A percentile compares a stretch with the other conserved stretches of the same genome.
Conservation (phyloP, 257 asterid species). For the Plectranthus barbatus region DNA sequence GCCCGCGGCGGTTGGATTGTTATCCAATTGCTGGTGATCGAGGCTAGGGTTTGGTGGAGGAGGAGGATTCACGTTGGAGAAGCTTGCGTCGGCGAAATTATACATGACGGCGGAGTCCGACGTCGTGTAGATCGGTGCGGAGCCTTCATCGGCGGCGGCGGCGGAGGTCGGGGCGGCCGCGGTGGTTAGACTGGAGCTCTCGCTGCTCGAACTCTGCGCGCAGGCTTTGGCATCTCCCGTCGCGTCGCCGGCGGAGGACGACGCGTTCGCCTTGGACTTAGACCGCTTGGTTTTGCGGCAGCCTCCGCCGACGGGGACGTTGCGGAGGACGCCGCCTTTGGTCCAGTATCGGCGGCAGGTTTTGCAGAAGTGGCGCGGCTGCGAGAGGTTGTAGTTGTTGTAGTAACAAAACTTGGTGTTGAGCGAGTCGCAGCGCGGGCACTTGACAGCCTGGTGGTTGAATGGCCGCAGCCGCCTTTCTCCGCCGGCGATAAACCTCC, state of each 20-base stretch:
- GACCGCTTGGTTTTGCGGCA: too few relatives aligned
- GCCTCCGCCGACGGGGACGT: too few relatives aligned
- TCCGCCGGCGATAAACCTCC: constrained; percentile 33
- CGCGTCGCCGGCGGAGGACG: too few relatives aligned
- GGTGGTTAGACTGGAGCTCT: too few relatives aligned
- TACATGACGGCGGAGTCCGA: constrained; percentile 25
- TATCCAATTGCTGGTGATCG: constrained; percentile 30
- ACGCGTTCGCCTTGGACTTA: too few relatives aligned
- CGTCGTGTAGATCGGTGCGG: constrained; percentile 23
- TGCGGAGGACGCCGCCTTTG: too few relatives aligned
- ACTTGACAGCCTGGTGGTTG: constrained; percentile 50
- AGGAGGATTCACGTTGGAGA: constrained; percentile 16
- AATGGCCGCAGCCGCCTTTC: constrained; percentile 56
- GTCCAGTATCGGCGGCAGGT: too few relatives aligned
- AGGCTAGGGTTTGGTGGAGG: constrained; percentile 10
- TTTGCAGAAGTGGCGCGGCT: constrained; percentile 92
- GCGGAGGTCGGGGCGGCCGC: constrained; percentile 18
- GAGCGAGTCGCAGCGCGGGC: constrained; percentile 85
- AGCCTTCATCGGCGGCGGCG: constrained; percentile 31
- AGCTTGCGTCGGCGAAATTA: constrained; percentile 33
- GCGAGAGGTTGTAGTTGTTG: constrained; percentile 83
- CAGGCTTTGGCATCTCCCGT: too few relatives aligned
- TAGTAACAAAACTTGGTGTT: constrained; percentile 87
- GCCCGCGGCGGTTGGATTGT: constrained; percentile 27
- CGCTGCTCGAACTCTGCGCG: too few relatives aligned